phyloP scores from a whole-genome alignment of 257 asterid species.

The Penstemon eatonii region DNA sequence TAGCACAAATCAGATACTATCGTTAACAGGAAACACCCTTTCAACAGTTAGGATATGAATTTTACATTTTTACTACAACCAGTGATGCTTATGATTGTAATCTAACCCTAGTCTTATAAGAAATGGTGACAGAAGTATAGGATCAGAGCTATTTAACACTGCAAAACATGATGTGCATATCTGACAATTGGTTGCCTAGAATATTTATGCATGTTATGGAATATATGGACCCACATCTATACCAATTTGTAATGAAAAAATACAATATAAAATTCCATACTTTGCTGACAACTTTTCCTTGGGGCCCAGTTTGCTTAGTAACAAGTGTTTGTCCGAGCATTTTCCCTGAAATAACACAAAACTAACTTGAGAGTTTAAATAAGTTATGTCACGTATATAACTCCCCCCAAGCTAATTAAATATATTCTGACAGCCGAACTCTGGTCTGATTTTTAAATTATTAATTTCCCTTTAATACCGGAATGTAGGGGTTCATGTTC shows the following conservation, averaged over 20 bases:
- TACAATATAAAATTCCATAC: slow-evolving; percentile 37
- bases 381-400: slow-evolving; percentile 1
- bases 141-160: not conserved
- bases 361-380: slow-evolving; percentile 12
- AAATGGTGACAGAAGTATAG: not conserved
- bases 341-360: slow-evolving; percentile 57
- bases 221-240: slow-evolving; percentile 1
- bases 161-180: not conserved
- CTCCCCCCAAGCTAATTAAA: not conserved
- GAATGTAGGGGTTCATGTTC: too few species aligned
- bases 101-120: slow-evolving; percentile 1
- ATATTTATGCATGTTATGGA: slow-evolving; percentile 14
- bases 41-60: slow-evolving; percentile 16
- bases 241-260: not conserved
- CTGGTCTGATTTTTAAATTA: not conserved
- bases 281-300: slow-evolving; percentile 99
- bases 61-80: slow-evolving; percentile 4
- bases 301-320: slow-evolving; percentile 93
- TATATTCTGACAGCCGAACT: not conserved
- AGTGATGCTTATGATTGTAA: slow-evolving; percentile 13
- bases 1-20: not conserved
- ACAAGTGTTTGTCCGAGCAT: slow-evolving; percentile 97
- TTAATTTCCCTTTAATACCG: not conserved
- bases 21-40: not conserved
- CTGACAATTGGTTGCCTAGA: slow-evolving; percentile 12